Percentiles rank a stretch among this genome's conserved stretches.
Conservation (phyloP, 257 asterid species). For the Mitragyna speciosa region DNA sequence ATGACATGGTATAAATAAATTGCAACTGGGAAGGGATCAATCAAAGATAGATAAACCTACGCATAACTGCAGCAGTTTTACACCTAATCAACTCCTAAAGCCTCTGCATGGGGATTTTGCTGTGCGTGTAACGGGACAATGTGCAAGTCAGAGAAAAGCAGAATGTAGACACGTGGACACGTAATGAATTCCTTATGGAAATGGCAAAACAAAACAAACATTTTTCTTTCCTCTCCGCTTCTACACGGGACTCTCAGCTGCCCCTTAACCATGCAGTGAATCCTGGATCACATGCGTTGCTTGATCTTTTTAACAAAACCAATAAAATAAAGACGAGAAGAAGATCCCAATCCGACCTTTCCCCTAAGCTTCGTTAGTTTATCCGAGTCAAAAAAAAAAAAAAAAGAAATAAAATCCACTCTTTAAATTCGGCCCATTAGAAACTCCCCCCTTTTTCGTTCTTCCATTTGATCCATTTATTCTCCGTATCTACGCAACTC, state of each 20-base stretch:
- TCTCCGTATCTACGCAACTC: neutral
- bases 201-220: neutral
- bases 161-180: neutral
- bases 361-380: neutral
- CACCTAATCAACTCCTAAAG: too few relatives aligned
- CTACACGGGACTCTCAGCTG: conserved; percentile 1
- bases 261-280: neutral
- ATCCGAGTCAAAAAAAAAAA: too few relatives aligned
- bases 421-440: conserved; percentile 1
- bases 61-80: too few relatives aligned
- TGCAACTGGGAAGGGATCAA: neutral
- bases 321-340: neutral
- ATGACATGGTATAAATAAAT: neutral
- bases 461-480: neutral
- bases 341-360: neutral
- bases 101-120: too few relatives aligned
- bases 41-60: too few relatives aligned
- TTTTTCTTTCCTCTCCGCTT: too few relatives aligned
- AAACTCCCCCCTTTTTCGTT: neutral
- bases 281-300: too few relatives aligned
- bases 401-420: neutral
- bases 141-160: neutral
- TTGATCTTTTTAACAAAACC: neutral
- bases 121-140: too few relatives aligned
- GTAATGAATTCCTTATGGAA: neutral